These are phyloP conservation scores for Debaryomyces castellii DNA, from an alignment of 805 yeast genomes.

Conservation along the genomic window DNA sequence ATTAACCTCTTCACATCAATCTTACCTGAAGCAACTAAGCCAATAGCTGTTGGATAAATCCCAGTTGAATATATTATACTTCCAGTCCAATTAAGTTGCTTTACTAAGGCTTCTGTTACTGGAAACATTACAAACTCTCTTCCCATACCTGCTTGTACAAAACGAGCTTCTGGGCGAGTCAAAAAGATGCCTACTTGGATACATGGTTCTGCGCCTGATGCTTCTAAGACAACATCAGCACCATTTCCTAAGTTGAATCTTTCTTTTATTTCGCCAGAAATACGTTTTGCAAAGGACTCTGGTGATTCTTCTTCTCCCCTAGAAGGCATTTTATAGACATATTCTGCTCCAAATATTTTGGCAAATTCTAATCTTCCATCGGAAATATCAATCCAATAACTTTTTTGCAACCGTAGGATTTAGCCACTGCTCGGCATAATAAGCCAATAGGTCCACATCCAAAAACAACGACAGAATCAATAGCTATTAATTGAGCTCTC, in stretches of 20 bases:
- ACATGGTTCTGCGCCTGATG: slow-evolving; percentile 19
- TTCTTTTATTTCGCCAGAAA: slow-evolving; percentile 14
- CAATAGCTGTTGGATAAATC: slow-evolving; percentile 19
- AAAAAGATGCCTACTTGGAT: slow-evolving; percentile 14
- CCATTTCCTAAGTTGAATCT: slow-evolving; percentile 20
- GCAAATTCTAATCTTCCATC: slow-evolving; percentile 21
- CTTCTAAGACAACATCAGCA: slow-evolving; percentile 24
- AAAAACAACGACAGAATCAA: slow-evolving; percentile 16
- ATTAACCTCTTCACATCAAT: slow-evolving; percentile 16
- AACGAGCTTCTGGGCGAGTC: slow-evolving; percentile 13
- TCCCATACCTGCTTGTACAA: slow-evolving; percentile 21
- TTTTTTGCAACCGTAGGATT: slow-evolving; percentile 18
- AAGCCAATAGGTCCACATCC: slow-evolving; percentile 29
- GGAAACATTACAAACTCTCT: slow-evolving; percentile 17
- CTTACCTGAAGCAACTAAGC: slow-evolving; percentile 13
- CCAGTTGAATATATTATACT: slow-evolving; percentile 15
- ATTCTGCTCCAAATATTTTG: slow-evolving; percentile 9
- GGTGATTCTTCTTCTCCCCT: slow-evolving; percentile 9
- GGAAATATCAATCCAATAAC: slow-evolving; percentile 20
- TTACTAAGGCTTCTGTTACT: slow-evolving; percentile 16
- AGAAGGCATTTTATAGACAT: slow-evolving; percentile 15
- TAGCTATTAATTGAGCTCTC: slow-evolving; percentile 15
- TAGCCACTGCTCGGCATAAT: slow-evolving; percentile 16
- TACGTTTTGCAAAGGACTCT: slow-evolving; percentile 10
- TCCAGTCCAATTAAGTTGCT: slow-evolving; percentile 17